A percentile compares a stretch with the other conserved stretches of the same genome.
Conservation (phyloP, 148 eudicot species). For the Amaranthus hypochondriacus region DNA sequence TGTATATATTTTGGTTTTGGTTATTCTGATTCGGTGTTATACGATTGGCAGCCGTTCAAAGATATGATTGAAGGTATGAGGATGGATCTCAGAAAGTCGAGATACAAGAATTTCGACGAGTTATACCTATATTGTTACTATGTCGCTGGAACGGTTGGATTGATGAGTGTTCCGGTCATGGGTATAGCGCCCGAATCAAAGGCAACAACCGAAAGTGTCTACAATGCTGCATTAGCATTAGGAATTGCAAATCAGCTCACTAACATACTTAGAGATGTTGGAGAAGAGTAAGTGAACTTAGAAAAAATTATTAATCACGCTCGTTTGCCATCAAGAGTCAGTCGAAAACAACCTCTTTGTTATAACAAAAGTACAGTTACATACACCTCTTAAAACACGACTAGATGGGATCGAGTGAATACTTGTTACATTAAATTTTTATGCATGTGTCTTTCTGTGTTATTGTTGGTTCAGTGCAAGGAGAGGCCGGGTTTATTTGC, state of each 20-base stretch:
- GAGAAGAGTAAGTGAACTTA: conserved; percentile 78
- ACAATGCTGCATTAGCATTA: conserved; percentile 77
- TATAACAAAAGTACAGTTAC: too few species aligned
- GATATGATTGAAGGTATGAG: conserved; percentile 99
- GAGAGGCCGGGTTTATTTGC: conserved; percentile 88
- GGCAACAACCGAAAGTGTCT: conserved; percentile 86
- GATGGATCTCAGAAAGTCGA: conserved; percentile 76
- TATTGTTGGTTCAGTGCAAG: conserved; percentile 55
- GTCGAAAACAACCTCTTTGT: too few species aligned
- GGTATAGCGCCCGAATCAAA: conserved; percentile 86
- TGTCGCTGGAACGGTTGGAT: conserved; percentile 95
- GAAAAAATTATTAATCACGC: too few species aligned
- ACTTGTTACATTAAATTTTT: neutral
- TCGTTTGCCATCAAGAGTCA: too few species aligned
- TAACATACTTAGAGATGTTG: conserved; percentile 97
- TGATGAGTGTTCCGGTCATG: conserved; percentile 97
- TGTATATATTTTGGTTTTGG: neutral
- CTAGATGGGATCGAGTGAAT: too few species aligned
- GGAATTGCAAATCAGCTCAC: conserved; percentile 95
- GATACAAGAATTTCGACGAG: conserved; percentile 89
- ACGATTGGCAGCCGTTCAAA: conserved; percentile 73
- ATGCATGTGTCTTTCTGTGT: neutral
- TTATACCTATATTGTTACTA: conserved; percentile 88
- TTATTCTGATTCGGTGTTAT: conserved; percentile 6
- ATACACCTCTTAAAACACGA: too few species aligned